Evolutionary conservation across 495 filamentous ascomycete species (phyloP).

Genomic region (Glonium stellatum): DNA sequence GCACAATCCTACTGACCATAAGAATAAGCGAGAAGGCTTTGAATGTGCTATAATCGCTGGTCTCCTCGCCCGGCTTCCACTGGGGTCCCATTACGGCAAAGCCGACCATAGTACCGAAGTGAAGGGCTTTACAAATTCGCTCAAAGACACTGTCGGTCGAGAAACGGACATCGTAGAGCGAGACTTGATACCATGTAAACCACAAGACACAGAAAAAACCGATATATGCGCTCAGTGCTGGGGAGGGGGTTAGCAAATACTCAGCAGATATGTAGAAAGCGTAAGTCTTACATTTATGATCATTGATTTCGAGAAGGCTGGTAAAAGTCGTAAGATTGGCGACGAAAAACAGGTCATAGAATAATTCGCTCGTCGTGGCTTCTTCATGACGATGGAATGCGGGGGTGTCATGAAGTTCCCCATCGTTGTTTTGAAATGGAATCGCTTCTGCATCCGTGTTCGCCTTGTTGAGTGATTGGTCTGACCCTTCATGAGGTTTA

Average conservation of each 20-base stretch:
- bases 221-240: conserved; percentile 47
- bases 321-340: conserved; percentile 34
- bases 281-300: conserved; percentile 7
- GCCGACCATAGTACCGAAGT: conserved; percentile 45
- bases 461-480: background rate
- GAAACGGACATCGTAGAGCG: conserved; percentile 64
- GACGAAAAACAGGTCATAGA: conserved; percentile 35
- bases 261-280: background rate
- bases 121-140: conserved; percentile 54
- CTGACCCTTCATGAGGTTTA: too few relatives aligned
- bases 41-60: conserved; percentile 17
- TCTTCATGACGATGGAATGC: conserved; percentile 30
- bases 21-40: conserved; percentile 25
- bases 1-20: conserved; percentile 23
- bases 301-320: conserved; percentile 33
- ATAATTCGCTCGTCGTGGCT: conserved; percentile 32
- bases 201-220: conserved; percentile 63
- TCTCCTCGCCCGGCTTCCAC: conserved; percentile 25
- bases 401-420: conserved; percentile 22
- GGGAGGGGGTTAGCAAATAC: background rate
- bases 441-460: conserved; percentile 3
- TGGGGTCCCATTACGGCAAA: conserved; percentile 25
- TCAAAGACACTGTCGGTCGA: conserved; percentile 60
- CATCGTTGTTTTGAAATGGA: conserved; percentile 23
- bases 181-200: conserved; percentile 66